phyloP scores from a whole-genome alignment of 1,284 basidiomycete genomes.

The Puccinia novopanici region DNA sequence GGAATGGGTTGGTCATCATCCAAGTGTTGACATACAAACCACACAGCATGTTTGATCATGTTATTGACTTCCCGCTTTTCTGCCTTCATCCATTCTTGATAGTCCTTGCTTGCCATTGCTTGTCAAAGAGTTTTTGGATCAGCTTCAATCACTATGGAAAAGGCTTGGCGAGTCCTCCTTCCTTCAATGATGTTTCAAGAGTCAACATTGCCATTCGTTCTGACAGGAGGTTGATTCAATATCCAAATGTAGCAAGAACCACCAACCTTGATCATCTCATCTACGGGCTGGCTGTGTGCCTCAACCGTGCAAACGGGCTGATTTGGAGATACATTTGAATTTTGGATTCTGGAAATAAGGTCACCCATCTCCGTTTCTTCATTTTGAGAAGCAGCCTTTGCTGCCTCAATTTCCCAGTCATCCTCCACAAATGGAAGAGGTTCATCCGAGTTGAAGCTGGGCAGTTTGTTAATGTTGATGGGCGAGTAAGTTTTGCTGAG shows the following conservation, averaged over 20 bases:
- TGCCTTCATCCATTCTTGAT: neutral
- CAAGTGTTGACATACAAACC: neutral
- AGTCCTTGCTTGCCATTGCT: no score
- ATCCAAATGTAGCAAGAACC: no score
- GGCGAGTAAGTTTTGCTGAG: neutral
- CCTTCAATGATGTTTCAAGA: neutral
- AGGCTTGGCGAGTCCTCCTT: no score
- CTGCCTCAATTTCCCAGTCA: no score
- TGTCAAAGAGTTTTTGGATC: no score
- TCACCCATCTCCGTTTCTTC: neutral
- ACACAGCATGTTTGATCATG: neutral
- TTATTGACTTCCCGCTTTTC: neutral
- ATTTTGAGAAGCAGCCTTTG: neutral
- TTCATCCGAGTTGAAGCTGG: neutral
- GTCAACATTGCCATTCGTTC: neutral
- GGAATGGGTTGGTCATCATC: neutral
- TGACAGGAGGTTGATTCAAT: no score
- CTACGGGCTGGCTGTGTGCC: no score
- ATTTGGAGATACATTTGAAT: neutral
- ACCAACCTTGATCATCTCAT: no score
- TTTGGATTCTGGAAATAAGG: neutral
- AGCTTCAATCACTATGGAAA: no score
- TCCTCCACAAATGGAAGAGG: neutral
- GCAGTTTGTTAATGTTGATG: neutral
- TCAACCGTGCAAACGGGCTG: no score